Conservation (phyloP, 129 eudicot species). For the Scalesia atractyloides region DNA sequence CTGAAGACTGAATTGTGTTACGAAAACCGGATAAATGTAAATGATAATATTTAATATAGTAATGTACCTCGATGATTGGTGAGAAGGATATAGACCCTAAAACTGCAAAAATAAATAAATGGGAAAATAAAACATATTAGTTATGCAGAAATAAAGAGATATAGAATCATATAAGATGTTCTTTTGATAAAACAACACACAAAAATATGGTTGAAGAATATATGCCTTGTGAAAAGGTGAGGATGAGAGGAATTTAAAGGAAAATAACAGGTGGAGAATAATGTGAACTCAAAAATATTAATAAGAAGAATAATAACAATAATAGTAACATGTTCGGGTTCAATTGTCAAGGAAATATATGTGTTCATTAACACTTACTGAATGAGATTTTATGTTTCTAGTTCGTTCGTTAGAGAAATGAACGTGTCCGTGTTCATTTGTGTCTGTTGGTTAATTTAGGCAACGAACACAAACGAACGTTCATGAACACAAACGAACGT, state of each 20-base stretch:
- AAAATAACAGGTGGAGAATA: neutral
- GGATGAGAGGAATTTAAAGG: neutral
- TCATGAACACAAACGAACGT: too few relatives aligned
- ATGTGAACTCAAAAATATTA: neutral
- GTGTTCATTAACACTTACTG: too few relatives aligned
- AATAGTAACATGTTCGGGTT: too few relatives aligned
- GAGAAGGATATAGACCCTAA: slow-evolving; percentile 63
- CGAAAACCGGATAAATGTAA: neutral
- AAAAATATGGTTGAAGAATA: neutral
- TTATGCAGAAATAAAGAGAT: neutral
- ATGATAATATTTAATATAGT: slow-evolving; percentile 3
- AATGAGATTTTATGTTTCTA: too few relatives aligned
- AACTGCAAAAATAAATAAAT: slow-evolving; percentile 36
- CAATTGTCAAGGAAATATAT: too few relatives aligned
- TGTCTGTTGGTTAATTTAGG: too few relatives aligned
- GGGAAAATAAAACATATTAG: slow-evolving; percentile 28
- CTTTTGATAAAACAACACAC: neutral
- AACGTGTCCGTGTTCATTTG: too few relatives aligned
- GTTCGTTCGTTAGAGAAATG: too few relatives aligned
- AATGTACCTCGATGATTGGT: slow-evolving; percentile 68
- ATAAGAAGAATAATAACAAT: neutral
- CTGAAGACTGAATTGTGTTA: slow-evolving; percentile 26
- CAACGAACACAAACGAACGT: too few relatives aligned
- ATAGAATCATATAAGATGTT: neutral
- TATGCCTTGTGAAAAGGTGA: neutral